These are phyloP conservation scores for Leccinum rimulosum DNA, from an alignment of 768 basidiomycete species.

Conservation along the genomic window DNA sequence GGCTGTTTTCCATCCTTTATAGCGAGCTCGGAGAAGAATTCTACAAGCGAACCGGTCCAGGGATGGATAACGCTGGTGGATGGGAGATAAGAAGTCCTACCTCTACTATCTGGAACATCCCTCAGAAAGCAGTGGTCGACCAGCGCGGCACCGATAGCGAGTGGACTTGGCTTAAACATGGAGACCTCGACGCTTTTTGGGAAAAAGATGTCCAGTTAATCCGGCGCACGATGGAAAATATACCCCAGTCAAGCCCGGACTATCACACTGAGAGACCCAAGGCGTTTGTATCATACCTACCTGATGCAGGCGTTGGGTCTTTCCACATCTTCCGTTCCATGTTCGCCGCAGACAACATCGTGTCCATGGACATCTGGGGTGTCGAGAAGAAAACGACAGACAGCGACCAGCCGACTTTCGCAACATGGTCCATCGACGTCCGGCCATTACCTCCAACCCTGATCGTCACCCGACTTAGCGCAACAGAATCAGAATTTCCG, in stretches of 20 bases:
- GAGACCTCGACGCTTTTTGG: slow-evolving; percentile 38
- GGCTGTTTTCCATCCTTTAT: slow-evolving; percentile 47
- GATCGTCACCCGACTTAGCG: slow-evolving; percentile 43
- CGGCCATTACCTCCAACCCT: slow-evolving; percentile 34
- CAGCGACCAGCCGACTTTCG: slow-evolving; percentile 25
- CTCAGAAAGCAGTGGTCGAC: slow-evolving; percentile 1
- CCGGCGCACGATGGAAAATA: slow-evolving; percentile 28
- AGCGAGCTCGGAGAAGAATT: slow-evolving; percentile 50
- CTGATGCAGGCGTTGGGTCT: slow-evolving; percentile 46
- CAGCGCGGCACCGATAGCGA: slow-evolving; percentile 2
- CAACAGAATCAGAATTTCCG: slow-evolving; percentile 30
- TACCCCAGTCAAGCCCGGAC: slow-evolving; percentile 6
- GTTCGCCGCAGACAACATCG: slow-evolving; percentile 8
- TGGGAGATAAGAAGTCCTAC: slow-evolving; percentile 41
- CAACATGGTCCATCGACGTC: slow-evolving; percentile 48
- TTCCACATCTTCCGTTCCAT: slow-evolving; percentile 38
- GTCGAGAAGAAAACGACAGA: slow-evolving; percentile 13
- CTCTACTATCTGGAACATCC: slow-evolving; percentile 42
- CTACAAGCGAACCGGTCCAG: slow-evolving; percentile 43
- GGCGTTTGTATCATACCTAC: slow-evolving; percentile 39
- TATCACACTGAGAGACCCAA: slow-evolving; percentile 11
- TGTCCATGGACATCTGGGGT: slow-evolving; percentile 20
- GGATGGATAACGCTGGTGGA: slow-evolving; percentile 31
- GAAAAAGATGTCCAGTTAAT: slow-evolving; percentile 39
- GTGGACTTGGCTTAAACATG: slow-evolving; percentile 34